Base-by-base conservation (phyloP, 768 basidiomycete species). In the Suillus cothurnatus region DNA sequence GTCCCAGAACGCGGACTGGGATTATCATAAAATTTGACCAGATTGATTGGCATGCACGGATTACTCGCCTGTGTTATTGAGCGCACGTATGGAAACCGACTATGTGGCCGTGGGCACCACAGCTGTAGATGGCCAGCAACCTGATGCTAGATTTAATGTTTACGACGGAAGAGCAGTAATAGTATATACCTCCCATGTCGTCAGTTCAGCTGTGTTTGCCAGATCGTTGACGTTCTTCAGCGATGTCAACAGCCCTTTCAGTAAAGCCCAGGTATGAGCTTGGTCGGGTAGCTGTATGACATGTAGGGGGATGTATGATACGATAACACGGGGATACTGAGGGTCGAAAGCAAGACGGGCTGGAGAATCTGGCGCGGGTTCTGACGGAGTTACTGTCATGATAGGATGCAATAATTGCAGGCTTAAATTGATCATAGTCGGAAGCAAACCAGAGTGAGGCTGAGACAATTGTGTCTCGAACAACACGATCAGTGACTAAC, bases 251-350 rank as follows among this genome's bases (percentile, higher is more conserved):
- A 90, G 71, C 1, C 70, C 73, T 7, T 80, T 73, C 2, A 92
- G 68, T 1, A 80, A 77, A 32, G 81, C 69, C 85, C 89, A 93
- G 0, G 82, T 84, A 3, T 80, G 72, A 36, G 82, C 77, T 56
- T 82, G 77, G 6, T 82, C 69, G 0, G 86, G 85, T 1, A 88
- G 70, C 31, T 80, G 76, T 11, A 92, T 77, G 6, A 86, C 77
- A n/a, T 89, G 85, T 23, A 91, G 83, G 0, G 92, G 92, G 68
- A 91, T 85, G 63, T 85, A 86, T 36, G 86, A 88, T 55, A 86
- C 86, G 2, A 94, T 79, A 32, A 82, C 81, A n/a, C 91, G 86
- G 2, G 86, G 83, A 56, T 92, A 84, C 61, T 83, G 80, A 0
- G 89, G 86, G 69, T 93, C 90, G 57, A 93, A 91, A 2, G 85